Conservation (phyloP, 169 alveolate genomes). For the Hammondia hammondi region DNA sequence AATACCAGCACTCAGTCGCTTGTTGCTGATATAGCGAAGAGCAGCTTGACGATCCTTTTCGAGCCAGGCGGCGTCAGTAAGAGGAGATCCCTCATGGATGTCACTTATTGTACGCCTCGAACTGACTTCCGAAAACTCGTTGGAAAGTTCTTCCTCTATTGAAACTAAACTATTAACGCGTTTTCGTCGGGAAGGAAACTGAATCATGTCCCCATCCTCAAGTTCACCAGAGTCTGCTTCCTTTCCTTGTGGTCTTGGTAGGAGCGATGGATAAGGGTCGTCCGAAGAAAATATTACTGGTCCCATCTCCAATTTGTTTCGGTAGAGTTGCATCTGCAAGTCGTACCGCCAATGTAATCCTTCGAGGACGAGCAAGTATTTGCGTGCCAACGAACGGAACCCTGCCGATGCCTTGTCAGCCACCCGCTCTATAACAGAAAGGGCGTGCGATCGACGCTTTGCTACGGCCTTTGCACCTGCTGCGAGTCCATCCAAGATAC, state of each 20-base stretch:
- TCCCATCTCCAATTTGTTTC: neutral
- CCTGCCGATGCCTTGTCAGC: neutral
- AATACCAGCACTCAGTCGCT: neutral
- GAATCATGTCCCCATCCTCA: neutral
- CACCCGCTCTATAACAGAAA: neutral
- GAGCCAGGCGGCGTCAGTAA: neutral
- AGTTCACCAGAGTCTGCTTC: neutral
- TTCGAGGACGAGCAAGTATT: neutral
- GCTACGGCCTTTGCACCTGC: neutral
- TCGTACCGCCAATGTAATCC: neutral
- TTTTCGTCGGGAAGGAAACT: neutral
- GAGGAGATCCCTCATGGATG: neutral
- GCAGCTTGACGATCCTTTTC: neutral
- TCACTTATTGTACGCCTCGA: neutral
- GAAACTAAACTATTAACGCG: neutral
- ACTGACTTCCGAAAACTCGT: neutral
- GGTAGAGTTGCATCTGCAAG: neutral
- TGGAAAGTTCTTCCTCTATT: neutral
- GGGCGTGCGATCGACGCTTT: neutral
- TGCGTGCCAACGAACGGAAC: neutral
- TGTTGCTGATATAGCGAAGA: neutral
- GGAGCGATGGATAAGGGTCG: neutral
- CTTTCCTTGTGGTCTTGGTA: neutral
- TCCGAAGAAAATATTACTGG: neutral
- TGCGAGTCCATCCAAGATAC: neutral